Conservation (phyloP, 345 rosid genomes). For the Boechera stricta region DNA sequence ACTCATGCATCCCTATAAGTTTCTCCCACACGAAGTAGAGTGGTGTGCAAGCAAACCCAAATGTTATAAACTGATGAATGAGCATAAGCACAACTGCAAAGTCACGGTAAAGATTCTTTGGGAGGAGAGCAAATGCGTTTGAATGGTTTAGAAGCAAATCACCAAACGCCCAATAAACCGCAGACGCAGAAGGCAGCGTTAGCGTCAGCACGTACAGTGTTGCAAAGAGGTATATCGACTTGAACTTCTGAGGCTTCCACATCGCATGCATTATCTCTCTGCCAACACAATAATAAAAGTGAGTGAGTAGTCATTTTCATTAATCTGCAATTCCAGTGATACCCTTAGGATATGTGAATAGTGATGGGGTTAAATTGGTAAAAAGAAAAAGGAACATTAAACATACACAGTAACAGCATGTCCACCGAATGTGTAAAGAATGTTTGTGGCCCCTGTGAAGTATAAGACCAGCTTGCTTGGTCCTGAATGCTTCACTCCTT, state of each 20-base stretch:
- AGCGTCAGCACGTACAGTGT: constrained; percentile 89
- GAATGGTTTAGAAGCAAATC: constrained; percentile 96
- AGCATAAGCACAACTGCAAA: constrained; percentile 95
- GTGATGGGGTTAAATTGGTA: constrained; percentile 41
- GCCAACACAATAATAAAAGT: constrained; percentile 34
- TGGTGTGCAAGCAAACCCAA: constrained; percentile 97
- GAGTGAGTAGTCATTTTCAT: constrained; percentile 38
- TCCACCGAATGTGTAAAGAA: constrained; percentile 99
- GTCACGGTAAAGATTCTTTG: constrained; percentile 72
- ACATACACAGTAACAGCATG: constrained; percentile 99
- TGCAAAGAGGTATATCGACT: constrained; percentile 85
- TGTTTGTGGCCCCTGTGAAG: constrained; percentile 99
- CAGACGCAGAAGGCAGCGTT: constrained; percentile 93
- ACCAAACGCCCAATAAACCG: constrained; percentile 98
- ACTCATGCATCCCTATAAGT: constrained; percentile 92
- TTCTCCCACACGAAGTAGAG: constrained; percentile 99
- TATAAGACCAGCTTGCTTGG: constrained; percentile 87
- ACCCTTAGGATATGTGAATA: constrained; percentile 10
- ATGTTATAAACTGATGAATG: constrained; percentile 97
- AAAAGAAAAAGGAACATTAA: background rate
- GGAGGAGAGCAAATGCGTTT: constrained; percentile 93
- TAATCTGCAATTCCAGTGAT: background rate
- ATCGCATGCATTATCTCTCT: constrained; percentile 99
- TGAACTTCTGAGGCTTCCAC: constrained; percentile 99
- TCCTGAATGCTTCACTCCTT: constrained; percentile 93